Evolutionary conservation across 768 basidiomycete genomes (phyloP).

Genomic region (Pleurotus djamor): DNA sequence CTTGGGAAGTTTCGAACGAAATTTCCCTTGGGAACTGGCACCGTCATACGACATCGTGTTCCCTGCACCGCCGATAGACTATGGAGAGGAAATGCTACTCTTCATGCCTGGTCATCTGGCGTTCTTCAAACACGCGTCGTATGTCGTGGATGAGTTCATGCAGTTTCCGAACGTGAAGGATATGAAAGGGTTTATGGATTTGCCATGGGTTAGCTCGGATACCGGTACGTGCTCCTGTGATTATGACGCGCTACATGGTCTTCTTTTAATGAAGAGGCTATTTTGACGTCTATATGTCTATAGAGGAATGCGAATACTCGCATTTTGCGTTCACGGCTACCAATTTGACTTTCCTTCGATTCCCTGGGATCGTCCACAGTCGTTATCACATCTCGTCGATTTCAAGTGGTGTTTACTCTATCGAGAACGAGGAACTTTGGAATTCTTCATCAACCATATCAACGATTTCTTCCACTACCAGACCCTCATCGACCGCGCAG

Average conservation of each 20-base stretch:
- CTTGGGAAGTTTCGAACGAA: slow-evolving; percentile 4
- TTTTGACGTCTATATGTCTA: background rate
- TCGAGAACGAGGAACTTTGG: slow-evolving; percentile 3
- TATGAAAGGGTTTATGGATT: background rate
- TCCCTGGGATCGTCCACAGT: slow-evolving; percentile 5
- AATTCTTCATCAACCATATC: background rate
- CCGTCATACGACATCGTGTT: slow-evolving; percentile 3
- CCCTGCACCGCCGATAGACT: background rate
- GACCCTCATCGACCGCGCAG: background rate
- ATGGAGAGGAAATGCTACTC: background rate
- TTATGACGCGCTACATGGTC: too few relatives aligned
- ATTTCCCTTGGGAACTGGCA: slow-evolving; percentile 10
- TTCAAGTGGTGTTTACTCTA: background rate
- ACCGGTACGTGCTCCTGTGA: background rate
- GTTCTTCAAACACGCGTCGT: slow-evolving; percentile 2
- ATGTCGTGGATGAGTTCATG: slow-evolving; percentile 8
- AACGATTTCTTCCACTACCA: background rate
- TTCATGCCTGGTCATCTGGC: slow-evolving; percentile 7
- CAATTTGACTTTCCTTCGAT: slow-evolving; percentile 6
- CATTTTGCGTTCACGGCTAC: slow-evolving; percentile 1
- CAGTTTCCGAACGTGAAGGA: slow-evolving; percentile 4
- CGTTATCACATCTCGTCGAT: slow-evolving; percentile 4
- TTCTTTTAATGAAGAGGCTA: too few relatives aligned
- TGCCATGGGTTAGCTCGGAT: slow-evolving; percentile 4
- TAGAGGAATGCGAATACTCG: slow-evolving; percentile 9